Evolutionary conservation across 169 alveolate genomes (phyloP).

Genomic region (Plasmodium coatneyi): DNA sequence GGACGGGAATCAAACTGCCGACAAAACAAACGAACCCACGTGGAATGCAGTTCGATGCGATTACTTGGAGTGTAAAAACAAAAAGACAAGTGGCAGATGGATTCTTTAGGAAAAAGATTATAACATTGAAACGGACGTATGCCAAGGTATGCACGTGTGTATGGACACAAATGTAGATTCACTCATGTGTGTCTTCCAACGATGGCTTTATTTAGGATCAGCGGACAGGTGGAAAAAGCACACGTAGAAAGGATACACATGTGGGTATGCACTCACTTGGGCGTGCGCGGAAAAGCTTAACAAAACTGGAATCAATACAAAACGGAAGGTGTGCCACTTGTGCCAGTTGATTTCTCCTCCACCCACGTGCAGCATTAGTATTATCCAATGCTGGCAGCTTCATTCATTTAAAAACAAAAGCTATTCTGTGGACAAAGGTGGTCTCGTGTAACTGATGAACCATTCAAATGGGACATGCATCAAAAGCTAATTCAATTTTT

Average conservation of each 20-base stretch:
- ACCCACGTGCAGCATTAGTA: slow-evolving; percentile 18
- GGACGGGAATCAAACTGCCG: not conserved
- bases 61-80: not conserved
- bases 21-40: not conserved
- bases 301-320: not conserved
- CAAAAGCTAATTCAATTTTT: not conserved
- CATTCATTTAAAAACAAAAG: slow-evolving; percentile 28
- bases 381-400: slow-evolving; percentile 22
- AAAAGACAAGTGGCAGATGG: not conserved
- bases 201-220: not conserved
- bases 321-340: not conserved
- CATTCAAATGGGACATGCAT: not conserved
- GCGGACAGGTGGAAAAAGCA: not conserved
- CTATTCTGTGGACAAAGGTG: not conserved
- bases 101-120: not conserved
- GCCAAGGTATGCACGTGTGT: not conserved
- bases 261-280: not conserved
- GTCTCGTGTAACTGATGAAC: not conserved
- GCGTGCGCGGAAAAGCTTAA: not conserved
- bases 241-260: not conserved
- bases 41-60: not conserved
- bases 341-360: not conserved
- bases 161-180: not conserved
- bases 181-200: not conserved
- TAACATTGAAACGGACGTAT: not conserved